A percentile compares a stretch with the other conserved stretches of the same genome.
Conservation (phyloP, 2,329 filamentous ascomycete species). For the Apiospora phragmitis region DNA sequence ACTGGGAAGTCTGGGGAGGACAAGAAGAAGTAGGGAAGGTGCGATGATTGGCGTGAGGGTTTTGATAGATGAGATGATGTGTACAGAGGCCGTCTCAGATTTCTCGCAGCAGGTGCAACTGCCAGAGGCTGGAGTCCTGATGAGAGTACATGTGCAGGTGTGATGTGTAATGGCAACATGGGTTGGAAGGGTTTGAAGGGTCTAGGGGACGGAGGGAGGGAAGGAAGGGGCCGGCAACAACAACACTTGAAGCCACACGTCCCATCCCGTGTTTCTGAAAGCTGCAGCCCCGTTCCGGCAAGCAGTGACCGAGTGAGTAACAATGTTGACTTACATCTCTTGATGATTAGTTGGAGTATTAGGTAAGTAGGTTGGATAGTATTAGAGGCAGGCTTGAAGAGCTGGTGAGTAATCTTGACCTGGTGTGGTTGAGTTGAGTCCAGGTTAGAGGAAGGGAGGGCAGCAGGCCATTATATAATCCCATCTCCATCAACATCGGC, state of each 20-base stretch:
- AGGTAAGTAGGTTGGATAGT: neutral
- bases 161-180: neutral
- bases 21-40: neutral
- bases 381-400: neutral
- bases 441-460: neutral
- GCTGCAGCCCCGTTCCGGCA: neutral
- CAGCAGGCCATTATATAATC: neutral
- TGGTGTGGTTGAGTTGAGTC: neutral
- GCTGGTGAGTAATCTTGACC: neutral
- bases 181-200: neutral
- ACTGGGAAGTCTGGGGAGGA: neutral
- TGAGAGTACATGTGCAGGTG: neutral
- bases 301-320: neutral
- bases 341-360: neutral
- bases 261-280: neutral
- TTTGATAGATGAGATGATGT: neutral
- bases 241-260: neutral
- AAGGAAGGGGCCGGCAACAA: neutral
- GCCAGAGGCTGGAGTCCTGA: neutral
- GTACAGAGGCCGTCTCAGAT: neutral
- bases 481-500: neutral
- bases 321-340: slow-evolving; percentile 1
- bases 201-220: neutral
- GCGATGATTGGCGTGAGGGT: neutral
- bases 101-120: neutral